phyloP scores from a whole-genome alignment of 768 basidiomycete genomes.

The Lentinula sp. region DNA sequence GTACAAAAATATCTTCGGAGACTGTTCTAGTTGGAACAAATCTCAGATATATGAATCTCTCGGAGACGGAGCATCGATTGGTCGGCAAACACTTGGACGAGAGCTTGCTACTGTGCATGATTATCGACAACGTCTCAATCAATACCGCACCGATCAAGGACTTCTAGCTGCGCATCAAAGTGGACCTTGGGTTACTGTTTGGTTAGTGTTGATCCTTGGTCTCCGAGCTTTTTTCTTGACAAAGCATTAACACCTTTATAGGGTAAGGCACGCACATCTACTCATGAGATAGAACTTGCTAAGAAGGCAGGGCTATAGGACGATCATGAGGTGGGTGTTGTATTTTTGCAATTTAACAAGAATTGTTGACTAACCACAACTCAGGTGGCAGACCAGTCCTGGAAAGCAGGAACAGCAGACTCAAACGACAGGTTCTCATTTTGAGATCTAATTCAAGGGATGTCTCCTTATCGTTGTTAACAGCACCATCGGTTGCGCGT shows the following conservation, averaged over 20 bases:
- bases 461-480: slow-evolving; percentile 51
- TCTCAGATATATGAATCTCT: slow-evolving; percentile 43
- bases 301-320: slow-evolving; percentile 24
- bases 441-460: slow-evolving; percentile 10
- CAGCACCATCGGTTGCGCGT: slow-evolving; percentile 39
- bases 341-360: neutral
- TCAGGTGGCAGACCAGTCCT: slow-evolving; percentile 48
- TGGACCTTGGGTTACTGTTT: slow-evolving; percentile 53
- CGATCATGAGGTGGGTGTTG: slow-evolving; percentile 37
- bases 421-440: slow-evolving; percentile 26
- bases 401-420: slow-evolving; percentile 51
- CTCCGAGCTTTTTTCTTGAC: neutral
- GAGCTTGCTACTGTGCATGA: slow-evolving; percentile 53
- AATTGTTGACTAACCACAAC: neutral
- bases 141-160: slow-evolving; percentile 47
- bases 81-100: slow-evolving; percentile 41
- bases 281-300: neutral
- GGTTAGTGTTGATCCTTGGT: slow-evolving; percentile 23
- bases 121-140: slow-evolving; percentile 43
- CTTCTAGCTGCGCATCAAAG: slow-evolving; percentile 41
- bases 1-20: slow-evolving; percentile 8
- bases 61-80: slow-evolving; percentile 38
- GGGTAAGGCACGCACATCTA: neutral
- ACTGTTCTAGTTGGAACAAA: neutral
- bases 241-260: neutral